Evolutionary conservation across 1,284 basidiomycete genomes (phyloP).

Genomic region (Boletus albobrunnescens): DNA sequence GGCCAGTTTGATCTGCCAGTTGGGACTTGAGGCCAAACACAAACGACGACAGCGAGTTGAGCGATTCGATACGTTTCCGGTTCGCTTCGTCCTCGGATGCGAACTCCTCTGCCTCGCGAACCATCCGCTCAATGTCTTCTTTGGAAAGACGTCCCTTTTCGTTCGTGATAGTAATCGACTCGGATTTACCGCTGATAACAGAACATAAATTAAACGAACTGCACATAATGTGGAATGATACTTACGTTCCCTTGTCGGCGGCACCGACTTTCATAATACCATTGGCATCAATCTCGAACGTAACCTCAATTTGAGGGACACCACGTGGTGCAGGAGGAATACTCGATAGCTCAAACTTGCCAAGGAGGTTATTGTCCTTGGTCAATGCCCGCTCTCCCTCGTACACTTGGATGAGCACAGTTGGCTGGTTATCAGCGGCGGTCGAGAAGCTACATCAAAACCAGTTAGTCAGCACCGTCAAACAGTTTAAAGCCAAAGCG

Average conservation of each 20-base stretch:
- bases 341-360: constrained; percentile 91
- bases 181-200: constrained; percentile 96
- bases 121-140: constrained; percentile 99
- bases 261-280: constrained; percentile 89
- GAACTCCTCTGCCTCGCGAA: constrained; percentile 89
- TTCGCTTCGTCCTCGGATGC: constrained; percentile 82
- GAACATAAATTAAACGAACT: too few species aligned
- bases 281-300: constrained; percentile 92
- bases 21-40: constrained; percentile 85
- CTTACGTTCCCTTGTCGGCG: constrained; percentile 90
- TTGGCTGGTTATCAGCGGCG: constrained; percentile 98
- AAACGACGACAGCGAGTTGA: constrained; percentile 75
- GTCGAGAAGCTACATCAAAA: too few species aligned
- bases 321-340: constrained; percentile 95
- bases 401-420: constrained; percentile 97
- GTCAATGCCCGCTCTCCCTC: constrained; percentile 99
- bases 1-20: constrained; percentile 39
- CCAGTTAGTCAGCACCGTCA: too few species aligned
- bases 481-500: too few species aligned
- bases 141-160: constrained; percentile 98
- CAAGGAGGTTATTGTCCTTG: constrained; percentile 98
- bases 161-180: constrained; percentile 97
- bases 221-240: too few species aligned
- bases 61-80: constrained; percentile 84
- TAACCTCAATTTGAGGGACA: constrained; percentile 93